Conservation (phyloP, 1,284 basidiomycete species). For the Cutaneotrichosporon dermatis region DNA sequence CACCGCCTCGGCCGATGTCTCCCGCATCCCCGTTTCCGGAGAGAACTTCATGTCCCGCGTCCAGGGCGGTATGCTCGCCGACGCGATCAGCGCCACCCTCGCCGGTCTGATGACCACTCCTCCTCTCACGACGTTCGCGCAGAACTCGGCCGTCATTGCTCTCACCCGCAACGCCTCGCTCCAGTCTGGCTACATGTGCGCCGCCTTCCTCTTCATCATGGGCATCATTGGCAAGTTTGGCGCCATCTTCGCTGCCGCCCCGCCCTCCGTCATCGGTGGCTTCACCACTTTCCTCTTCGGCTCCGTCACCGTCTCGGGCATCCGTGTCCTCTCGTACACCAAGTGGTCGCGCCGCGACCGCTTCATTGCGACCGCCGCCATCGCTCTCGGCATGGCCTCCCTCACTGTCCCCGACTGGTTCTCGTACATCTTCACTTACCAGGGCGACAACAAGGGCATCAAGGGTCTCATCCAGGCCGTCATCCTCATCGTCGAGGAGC, state of each 20-base stretch:
- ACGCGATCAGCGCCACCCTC: slow-evolving; percentile 27
- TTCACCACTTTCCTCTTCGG: slow-evolving; percentile 46
- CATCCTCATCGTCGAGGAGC: slow-evolving; percentile 70
- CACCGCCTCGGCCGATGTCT: slow-evolving; percentile 28
- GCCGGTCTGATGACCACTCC: slow-evolving; percentile 31
- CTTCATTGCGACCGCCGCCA: slow-evolving; percentile 65
- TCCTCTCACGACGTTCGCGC: slow-evolving; percentile 33
- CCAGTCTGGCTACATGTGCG: slow-evolving; percentile 30
- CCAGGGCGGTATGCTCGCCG: slow-evolving; percentile 35
- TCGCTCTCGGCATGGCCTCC: slow-evolving; percentile 70
- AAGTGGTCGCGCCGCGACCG: slow-evolving; percentile 67
- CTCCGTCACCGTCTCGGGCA: slow-evolving; percentile 55
- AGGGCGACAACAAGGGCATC: slow-evolving; percentile 59
- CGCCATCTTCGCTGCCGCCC: slow-evolving; percentile 31
- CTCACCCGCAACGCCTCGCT: slow-evolving; percentile 33
- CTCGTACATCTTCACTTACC: slow-evolving; percentile 36
- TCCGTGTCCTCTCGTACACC: slow-evolving; percentile 65
- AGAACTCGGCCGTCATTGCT: slow-evolving; percentile 35
- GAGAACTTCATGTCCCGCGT: slow-evolving; percentile 27
- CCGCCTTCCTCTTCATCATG: slow-evolving; percentile 31
- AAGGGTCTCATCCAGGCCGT: slow-evolving; percentile 71
- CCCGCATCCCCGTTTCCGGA: slow-evolving; percentile 21
- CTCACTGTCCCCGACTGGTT: slow-evolving; percentile 47
- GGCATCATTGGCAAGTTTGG: slow-evolving; percentile 33
- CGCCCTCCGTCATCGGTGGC: slow-evolving; percentile 23